Evolutionary conservation across 2,329 filamentous ascomycete species (phyloP).

Genomic region (Fusarium sp.): DNA sequence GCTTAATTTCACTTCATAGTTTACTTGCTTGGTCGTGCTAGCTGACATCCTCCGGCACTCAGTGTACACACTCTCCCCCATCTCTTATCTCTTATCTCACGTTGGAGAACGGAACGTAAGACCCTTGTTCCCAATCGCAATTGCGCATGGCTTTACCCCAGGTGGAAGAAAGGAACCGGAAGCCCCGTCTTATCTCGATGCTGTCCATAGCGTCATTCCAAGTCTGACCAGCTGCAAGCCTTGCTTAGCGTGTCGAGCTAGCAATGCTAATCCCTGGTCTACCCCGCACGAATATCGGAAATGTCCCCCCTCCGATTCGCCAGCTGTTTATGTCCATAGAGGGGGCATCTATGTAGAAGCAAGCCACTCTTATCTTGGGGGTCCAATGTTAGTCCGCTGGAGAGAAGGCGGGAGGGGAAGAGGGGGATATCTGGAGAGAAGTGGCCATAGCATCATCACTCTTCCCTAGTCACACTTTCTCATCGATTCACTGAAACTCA

Average conservation of each 20-base stretch:
- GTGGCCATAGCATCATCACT: neutral
- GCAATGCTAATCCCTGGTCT: neutral
- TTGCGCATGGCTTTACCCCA: neutral
- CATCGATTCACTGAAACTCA: neutral
- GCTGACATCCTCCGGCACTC: no score
- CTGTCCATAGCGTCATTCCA: neutral
- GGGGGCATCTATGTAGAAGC: neutral
- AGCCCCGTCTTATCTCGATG: neutral
- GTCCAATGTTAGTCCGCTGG: no score
- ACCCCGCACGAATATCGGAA: conserved; percentile 1
- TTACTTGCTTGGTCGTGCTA: no score
- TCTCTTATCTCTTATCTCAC: no score
- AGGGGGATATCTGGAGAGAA: neutral
- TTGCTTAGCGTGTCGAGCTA: neutral
- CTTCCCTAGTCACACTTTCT: neutral
- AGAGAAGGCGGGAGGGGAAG: no score
- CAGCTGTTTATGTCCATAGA: neutral
- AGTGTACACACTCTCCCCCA: no score
- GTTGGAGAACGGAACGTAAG: no score
- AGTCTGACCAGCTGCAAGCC: neutral
- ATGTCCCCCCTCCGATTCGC: conserved; percentile 6
- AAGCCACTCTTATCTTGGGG: no score
- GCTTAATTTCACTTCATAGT: no score
- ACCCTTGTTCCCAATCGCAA: no score
- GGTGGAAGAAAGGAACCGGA: neutral